phyloP scores from a whole-genome alignment of 768 basidiomycete genomes.

The Tylopilus sp. region DNA sequence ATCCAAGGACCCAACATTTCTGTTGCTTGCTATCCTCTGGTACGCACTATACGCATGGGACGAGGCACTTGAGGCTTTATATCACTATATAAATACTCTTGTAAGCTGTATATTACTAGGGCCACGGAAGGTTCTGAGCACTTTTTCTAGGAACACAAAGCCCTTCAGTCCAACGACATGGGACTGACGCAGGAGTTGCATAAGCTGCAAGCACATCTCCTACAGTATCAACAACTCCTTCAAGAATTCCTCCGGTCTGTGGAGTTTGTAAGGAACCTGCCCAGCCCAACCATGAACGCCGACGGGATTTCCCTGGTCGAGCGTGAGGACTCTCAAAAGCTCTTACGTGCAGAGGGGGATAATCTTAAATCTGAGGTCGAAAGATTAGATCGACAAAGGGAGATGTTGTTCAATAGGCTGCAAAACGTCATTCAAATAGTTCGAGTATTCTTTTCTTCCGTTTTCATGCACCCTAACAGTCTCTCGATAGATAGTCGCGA shows the following conservation, averaged over 20 bases:
- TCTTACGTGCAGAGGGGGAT: constrained; percentile 38
- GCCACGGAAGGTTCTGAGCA: background rate
- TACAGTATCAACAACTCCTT: constrained; percentile 52
- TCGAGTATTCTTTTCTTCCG: background rate
- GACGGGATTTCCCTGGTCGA: constrained; percentile 13
- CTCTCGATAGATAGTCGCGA: constrained; percentile 47
- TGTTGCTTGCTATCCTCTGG: constrained; percentile 46
- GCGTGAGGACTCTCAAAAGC: constrained; percentile 26
- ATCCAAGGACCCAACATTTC: constrained; percentile 31
- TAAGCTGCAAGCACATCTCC: constrained; percentile 50
- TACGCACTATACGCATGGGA: constrained; percentile 63
- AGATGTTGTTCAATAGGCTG: constrained; percentile 22
- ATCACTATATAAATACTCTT: constrained; percentile 46
- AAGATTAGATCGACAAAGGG: constrained; percentile 35
- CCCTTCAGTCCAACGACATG: constrained; percentile 39
- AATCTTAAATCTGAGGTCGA: constrained; percentile 47
- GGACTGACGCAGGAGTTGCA: constrained; percentile 53
- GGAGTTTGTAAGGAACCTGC: constrained; percentile 44
- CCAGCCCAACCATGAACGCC: constrained; percentile 46
- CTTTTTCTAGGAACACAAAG: constrained; percentile 40
- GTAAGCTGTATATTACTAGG: constrained; percentile 24
- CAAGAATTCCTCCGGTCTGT: constrained; percentile 51
- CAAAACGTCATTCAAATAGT: constrained; percentile 25
- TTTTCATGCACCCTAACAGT: background rate
- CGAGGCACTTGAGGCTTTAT: constrained; percentile 50